Evolutionary conservation across 495 filamentous ascomycete genomes (phyloP).

Genomic region (Neurospora sp.): DNA sequence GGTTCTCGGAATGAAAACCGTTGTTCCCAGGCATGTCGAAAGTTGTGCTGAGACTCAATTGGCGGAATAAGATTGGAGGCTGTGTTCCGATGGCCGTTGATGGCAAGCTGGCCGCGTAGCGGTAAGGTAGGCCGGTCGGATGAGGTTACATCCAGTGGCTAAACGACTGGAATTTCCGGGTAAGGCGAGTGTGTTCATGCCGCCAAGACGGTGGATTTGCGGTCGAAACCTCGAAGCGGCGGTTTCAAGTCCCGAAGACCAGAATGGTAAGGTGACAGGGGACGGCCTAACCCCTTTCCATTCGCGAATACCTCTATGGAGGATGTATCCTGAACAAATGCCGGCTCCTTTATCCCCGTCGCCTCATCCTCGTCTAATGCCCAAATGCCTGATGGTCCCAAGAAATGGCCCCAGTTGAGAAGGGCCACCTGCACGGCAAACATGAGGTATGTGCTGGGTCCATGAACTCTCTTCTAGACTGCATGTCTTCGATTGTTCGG

Average conservation of each 20-base stretch:
- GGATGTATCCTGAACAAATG: background rate
- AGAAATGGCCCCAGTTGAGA: background rate
- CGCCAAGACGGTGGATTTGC: conserved; percentile 15
- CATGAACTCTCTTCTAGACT: background rate
- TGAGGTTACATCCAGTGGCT: conserved; percentile 10
- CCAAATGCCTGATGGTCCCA: background rate
- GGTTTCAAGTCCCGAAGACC: conserved; percentile 1
- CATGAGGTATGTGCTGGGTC: background rate
- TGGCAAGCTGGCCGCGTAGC: background rate
- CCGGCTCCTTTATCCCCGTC: background rate
- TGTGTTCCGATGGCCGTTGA: background rate
- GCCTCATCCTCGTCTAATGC: background rate
- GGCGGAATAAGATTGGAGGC: conserved; percentile 13
- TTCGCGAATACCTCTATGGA: background rate
- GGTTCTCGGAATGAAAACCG: conserved; percentile 4
- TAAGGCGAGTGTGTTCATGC: conserved; percentile 7
- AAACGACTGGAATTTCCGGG: background rate
- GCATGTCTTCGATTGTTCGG: background rate
- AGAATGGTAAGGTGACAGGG: background rate
- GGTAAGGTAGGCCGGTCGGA: background rate
- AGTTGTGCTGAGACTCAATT: conserved; percentile 6
- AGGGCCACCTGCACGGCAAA: background rate
- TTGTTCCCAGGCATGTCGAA: conserved; percentile 3
- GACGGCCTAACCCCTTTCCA: background rate
- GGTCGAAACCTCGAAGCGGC: background rate